Evolutionary conservation across 2,329 filamentous ascomycete species (phyloP).

Genomic region (Botrytis hyacinthi): DNA sequence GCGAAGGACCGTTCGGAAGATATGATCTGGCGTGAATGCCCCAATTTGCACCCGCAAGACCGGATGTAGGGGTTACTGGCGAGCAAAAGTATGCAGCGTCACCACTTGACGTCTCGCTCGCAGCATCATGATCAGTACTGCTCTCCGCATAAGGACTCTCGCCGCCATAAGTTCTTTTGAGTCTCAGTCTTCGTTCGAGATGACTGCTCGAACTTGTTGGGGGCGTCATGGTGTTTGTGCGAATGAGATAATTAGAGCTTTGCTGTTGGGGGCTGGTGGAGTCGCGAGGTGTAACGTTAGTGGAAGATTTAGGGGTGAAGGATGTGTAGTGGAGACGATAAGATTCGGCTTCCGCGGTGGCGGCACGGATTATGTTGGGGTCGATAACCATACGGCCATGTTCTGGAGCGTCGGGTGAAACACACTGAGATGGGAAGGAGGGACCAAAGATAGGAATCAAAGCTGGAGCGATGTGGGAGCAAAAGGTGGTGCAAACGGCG

Average conservation of each 20-base stretch:
- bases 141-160: conserved; percentile 44
- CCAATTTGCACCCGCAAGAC: background rate
- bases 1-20: background rate
- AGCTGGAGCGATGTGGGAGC: conserved; percentile 76
- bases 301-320: conserved; percentile 28
- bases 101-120: conserved; percentile 30
- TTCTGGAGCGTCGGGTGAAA: conserved; percentile 58
- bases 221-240: conserved; percentile 20
- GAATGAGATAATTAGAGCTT: conserved; percentile 3
- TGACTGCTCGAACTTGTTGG: conserved; percentile 23
- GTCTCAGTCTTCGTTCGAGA: conserved; percentile 33
- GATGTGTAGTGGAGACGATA: conserved; percentile 40
- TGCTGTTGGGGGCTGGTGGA: conserved; percentile 17
- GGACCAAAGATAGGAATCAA: conserved; percentile 88
- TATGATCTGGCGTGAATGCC: background rate
- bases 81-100: conserved; percentile 32
- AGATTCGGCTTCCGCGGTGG: conserved; percentile 50
- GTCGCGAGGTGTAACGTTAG: conserved; percentile 12
- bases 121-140: conserved; percentile 44
- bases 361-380: conserved; percentile 51
- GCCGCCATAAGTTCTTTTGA: conserved; percentile 39
- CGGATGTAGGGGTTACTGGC: conserved; percentile 29
- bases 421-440: conserved; percentile 72
- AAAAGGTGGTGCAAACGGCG: conserved; percentile 87
- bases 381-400: conserved; percentile 68